Base-by-base conservation (phyloP, 441 rosid genomes). In the Biscutella laevigata region DNA sequence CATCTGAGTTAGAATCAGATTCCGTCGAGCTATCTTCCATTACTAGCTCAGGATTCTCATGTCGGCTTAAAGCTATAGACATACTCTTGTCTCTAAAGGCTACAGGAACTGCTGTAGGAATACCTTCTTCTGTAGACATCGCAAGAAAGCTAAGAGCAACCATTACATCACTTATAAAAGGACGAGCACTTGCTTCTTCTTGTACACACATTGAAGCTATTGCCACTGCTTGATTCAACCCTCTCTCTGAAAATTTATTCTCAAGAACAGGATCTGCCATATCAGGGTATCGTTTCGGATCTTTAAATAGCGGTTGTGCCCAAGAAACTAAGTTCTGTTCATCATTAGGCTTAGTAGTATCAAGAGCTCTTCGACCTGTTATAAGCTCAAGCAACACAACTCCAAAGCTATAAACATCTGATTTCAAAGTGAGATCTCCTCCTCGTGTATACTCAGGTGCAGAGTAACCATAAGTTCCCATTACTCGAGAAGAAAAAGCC, bases 121-220 rank as follows among this genome's bases (percentile, higher is more conserved):
- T 32, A 36, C 59, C 68, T 1, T 67, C 62, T 62, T 57, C 56
- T 30, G 37, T 57, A 2, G 67, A 22, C 64, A 57, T 57, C 0
- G 91, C 73, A 25, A 92, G 92, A 64, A 84, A 92, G 68, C 83
- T 77, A 30, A 92, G 69, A 4, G 94, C 79, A 4, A 78, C 75
- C 53, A 81, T 86, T 2, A 86, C 83, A 57, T 92, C 99, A 9
- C 94, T 75, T 70, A 92, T 92, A 26, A 88, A 67, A 3, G 99
- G 99, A 43, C 97, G 94, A 12, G 95, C 84, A 0, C 59, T 50
- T 7, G 88, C 59, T 74, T 86, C 95, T 26, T 88, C 99, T 65
- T 92, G 99, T 14, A 86, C 66, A 21, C 99, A 92, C 97, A 92
- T 92, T 21, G 95, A 89, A 46, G 95, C 88, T 52, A 88, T 77